Percentiles rank a stretch among this genome's conserved stretches.
Conservation (phyloP, 1,284 basidiomycete genomes). For the Butyriboletus appendiculatus region DNA sequence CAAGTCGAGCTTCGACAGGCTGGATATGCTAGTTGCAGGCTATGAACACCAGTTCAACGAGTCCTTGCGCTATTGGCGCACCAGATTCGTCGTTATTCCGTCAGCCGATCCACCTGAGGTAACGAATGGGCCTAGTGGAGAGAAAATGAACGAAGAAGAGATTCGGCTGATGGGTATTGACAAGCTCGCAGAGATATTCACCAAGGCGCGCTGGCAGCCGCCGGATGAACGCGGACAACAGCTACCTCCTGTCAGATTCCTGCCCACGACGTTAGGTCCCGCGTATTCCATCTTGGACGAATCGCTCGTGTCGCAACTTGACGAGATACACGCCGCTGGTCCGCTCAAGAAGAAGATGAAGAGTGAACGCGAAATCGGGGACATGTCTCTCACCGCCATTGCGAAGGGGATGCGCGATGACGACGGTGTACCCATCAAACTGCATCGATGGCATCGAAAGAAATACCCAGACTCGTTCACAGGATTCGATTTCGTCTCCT, state of each 20-base stretch:
- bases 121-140: slow-evolving; percentile 60
- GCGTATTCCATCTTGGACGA: slow-evolving; percentile 79
- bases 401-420: slow-evolving; percentile 82
- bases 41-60: slow-evolving; percentile 83
- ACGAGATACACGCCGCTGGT: slow-evolving; percentile 74
- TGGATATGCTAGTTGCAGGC: slow-evolving; percentile 85
- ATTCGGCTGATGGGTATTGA: slow-evolving; percentile 88
- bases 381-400: slow-evolving; percentile 60
- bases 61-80: slow-evolving; percentile 90
- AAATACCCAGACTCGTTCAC: slow-evolving; percentile 81
- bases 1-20: slow-evolving; percentile 37
- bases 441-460: slow-evolving; percentile 72
- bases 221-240: slow-evolving; percentile 58
- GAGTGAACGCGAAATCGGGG: slow-evolving; percentile 68
- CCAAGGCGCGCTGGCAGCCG: slow-evolving; percentile 74
- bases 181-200: slow-evolving; percentile 88
- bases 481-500: slow-evolving; percentile 84
- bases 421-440: slow-evolving; percentile 74
- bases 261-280: slow-evolving; percentile 83
- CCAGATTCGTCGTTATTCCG: slow-evolving; percentile 93
- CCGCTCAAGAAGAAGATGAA: slow-evolving; percentile 77
- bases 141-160: slow-evolving; percentile 84
- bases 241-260: slow-evolving; percentile 62
- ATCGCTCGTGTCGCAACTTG: slow-evolving; percentile 72
- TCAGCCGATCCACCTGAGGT: slow-evolving; percentile 65